Evolutionary conservation across 1,139 yeast genomes (phyloP).

Genomic region (Scheffersomyces insectosa): DNA sequence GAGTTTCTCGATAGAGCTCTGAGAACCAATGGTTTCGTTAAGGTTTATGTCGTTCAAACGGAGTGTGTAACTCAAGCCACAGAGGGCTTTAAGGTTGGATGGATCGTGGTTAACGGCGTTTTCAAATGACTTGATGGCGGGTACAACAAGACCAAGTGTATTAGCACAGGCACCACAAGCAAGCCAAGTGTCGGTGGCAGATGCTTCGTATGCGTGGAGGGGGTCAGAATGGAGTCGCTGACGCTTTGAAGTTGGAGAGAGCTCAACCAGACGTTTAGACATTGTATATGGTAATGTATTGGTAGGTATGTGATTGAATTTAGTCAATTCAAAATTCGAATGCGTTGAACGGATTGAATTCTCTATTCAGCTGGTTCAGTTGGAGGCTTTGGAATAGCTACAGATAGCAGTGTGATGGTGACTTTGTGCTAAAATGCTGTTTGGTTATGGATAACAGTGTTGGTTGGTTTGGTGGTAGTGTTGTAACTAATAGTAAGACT

Average conservation of each 20-base stretch:
- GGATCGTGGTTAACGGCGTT: constrained; percentile 48
- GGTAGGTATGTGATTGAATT: no score
- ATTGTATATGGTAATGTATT: no score
- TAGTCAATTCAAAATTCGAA: no score
- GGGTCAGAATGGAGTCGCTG: constrained; percentile 3
- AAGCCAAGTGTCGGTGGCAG: constrained; percentile 49
- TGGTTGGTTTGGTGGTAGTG: no score
- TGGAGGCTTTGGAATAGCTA: no score
- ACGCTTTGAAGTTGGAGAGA: constrained; percentile 3
- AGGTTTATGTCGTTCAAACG: constrained; percentile 36
- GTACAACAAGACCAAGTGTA: constrained; percentile 37
- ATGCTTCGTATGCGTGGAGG: constrained; percentile 15
- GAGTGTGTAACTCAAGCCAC: constrained; percentile 43
- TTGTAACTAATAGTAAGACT: no score
- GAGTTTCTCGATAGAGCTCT: constrained; percentile 44
- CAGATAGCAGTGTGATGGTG: no score
- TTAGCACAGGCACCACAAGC: constrained; percentile 53
- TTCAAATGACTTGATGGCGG: constrained; percentile 50
- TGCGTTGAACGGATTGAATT: no score
- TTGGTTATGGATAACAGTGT: no score
- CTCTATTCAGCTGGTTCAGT: no score
- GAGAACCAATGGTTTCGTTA: constrained; percentile 42
- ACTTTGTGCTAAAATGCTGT: no score
- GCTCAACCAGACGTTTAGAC: not conserved
- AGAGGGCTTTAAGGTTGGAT: constrained; percentile 38